These are phyloP conservation scores for Nicotiana tabacum DNA, from an alignment of 257 asterid species.

Conservation along the genomic window DNA sequence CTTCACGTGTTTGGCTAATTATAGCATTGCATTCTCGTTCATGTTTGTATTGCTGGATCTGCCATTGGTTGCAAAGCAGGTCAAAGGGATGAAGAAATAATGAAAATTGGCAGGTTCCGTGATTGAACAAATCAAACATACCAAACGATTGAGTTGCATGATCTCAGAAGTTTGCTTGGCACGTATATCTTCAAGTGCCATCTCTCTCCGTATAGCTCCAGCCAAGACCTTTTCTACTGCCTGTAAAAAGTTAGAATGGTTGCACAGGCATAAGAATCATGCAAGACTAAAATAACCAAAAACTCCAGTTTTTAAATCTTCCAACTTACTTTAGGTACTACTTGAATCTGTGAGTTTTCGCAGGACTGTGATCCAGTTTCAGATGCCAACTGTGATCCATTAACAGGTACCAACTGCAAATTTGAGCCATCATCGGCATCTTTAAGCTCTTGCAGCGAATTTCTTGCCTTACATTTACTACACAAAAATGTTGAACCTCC, in stretches of 20 bases:
- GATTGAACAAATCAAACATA: conserved; percentile 20
- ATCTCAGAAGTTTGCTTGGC: conserved; percentile 72
- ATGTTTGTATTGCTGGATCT: conserved; percentile 96
- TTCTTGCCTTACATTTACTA: conserved; percentile 56
- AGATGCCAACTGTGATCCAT: conserved; percentile 27
- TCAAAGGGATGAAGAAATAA: neutral
- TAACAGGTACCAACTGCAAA: conserved; percentile 81
- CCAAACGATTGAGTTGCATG: conserved; percentile 88
- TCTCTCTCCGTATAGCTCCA: conserved; percentile 98
- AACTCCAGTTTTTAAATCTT: neutral
- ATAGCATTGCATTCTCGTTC: conserved; percentile 94
- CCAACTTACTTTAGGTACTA: conserved; percentile 83
- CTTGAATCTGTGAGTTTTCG: conserved; percentile 51
- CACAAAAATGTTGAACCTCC: conserved; percentile 40
- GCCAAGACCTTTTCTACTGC: conserved; percentile 97
- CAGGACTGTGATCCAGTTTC: conserved; percentile 22
- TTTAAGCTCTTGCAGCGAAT: conserved; percentile 32
- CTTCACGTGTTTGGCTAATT: conserved; percentile 88
- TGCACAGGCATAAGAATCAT: conserved; percentile 4
- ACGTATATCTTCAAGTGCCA: conserved; percentile 89
- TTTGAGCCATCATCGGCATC: conserved; percentile 41
- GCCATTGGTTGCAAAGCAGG: conserved; percentile 20
- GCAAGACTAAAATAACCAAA: neutral
- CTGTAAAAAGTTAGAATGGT: conserved; percentile 36
- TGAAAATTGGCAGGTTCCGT: neutral